Evolutionary conservation across 805 yeast species (phyloP), one percentile per base, ranked within the genome.

Genomic region (Blastobotrys mokoenaii): DNA sequence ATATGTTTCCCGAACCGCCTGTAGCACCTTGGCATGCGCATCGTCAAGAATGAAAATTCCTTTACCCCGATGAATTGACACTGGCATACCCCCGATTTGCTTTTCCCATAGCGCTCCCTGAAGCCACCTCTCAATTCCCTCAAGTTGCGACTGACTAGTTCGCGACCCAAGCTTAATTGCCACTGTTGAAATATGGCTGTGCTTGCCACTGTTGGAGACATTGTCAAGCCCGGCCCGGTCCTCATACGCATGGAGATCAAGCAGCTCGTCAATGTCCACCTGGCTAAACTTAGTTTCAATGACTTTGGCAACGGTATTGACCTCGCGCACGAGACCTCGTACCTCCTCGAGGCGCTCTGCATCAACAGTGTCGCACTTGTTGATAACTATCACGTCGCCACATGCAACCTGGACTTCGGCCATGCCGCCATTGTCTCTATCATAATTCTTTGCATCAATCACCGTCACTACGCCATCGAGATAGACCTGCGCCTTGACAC

Each of bases 391-490:
- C 4, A 77, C 77, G 62, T 93, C 98, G 0, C 97, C 96, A 59
- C 88, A 67, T 0, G 96, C 95, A 16, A 93, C 74, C 65, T 93
- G 98, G 29, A 86, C 69, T 59, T 84, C 88, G 0, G 97, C 97
- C 1, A 95, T 82, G 9, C 68, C 62, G 7, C 66, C 69, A 1
- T 58, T 64, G 6, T 60, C 56, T 52, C 87, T 97, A 46, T 77
- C 80, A 27, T 90, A 66, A 51, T 84, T 80, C 44, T 67, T 67
- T 2, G 65, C 67, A 49, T 90, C 97, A 36, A 93, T 68, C 2
- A 90, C 97, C 0, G 96, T 84, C 11, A 93, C 74, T 3, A 90
- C 86, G 0, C 96, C 96, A 63, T 90, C 97, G 29, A 93, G 81
- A 60, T 85, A 84, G 1, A 93, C 87, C 53, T 80, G 81, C 3